A percentile compares a stretch with the other conserved stretches of the same genome.
Evolutionary conservation across 2,329 filamentous ascomycete genomes (phyloP).

Genomic region (Pseudohalonectria lignicola): DNA sequence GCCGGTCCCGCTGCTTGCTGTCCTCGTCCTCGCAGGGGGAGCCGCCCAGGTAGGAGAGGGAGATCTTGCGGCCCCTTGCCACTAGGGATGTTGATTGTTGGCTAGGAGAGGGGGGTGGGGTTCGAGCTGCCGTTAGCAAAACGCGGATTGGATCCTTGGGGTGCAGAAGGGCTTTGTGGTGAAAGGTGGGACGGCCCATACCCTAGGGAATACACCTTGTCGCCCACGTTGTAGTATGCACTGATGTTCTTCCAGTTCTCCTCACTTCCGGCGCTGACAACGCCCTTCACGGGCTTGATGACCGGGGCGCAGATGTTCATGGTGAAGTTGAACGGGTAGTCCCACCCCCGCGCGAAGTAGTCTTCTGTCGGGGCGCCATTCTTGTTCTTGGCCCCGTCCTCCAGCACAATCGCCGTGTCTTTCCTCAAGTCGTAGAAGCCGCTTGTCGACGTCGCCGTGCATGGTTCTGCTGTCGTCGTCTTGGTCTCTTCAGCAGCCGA

Average conservation of each 20-base stretch:
- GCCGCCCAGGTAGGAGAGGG: constrained; percentile 66
- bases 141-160: no score
- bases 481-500: constrained; percentile 16
- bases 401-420: constrained; percentile 34
- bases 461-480: constrained; percentile 33
- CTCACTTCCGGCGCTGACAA: constrained; percentile 50
- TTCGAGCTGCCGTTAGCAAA: background rate
- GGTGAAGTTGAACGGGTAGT: constrained; percentile 74
- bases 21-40: constrained; percentile 54
- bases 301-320: constrained; percentile 72
- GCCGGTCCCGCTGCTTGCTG: constrained; percentile 10
- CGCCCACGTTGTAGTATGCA: constrained; percentile 60
- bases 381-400: constrained; percentile 30
- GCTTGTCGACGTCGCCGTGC: constrained; percentile 43
- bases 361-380: constrained; percentile 32
- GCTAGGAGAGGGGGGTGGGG: constrained; percentile 19
- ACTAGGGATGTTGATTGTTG: constrained; percentile 41
- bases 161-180: no score
- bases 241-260: constrained; percentile 60
- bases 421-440: constrained; percentile 50
- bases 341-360: constrained; percentile 59
- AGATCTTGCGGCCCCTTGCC: constrained; percentile 60
- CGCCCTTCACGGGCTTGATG: constrained; percentile 51
- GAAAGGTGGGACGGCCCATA: constrained; percentile 28
- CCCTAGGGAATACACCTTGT: constrained; percentile 65